These are phyloP conservation scores for Geranium incanum DNA, from an alignment of 441 rosid species.

Conservation along the genomic window DNA sequence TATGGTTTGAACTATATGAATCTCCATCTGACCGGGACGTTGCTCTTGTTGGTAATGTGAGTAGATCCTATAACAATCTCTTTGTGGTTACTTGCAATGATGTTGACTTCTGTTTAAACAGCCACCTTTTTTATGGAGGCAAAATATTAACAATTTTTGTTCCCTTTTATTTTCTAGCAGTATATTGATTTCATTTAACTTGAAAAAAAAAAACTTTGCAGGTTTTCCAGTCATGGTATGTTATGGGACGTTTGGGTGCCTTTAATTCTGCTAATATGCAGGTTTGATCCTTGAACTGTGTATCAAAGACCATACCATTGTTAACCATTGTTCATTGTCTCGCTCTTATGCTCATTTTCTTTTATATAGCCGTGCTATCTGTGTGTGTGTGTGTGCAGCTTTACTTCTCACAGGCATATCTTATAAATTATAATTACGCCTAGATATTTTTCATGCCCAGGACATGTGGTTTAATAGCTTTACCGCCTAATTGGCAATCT, in stretches of 20 bases:
- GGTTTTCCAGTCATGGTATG: conserved; percentile 90
- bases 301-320: not conserved
- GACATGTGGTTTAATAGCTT: not conserved
- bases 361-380: conserved; percentile 1
- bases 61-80: conserved; percentile 21
- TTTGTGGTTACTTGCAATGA: conserved; percentile 14
- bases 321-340: not conserved
- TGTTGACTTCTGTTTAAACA: conserved; percentile 5
- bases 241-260: conserved; percentile 90
- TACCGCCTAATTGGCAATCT: not conserved
- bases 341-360: conserved; percentile 5
- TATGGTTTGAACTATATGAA: conserved; percentile 85
- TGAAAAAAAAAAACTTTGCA: conserved; percentile 26
- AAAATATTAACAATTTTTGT: conserved; percentile 12
- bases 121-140: not conserved
- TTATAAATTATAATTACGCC: not conserved
- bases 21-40: conserved; percentile 77
- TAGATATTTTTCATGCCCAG: not conserved
- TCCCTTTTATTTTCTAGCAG: not conserved
- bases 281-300: conserved; percentile 34
- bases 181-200: not conserved
- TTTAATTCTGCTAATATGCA: conserved; percentile 88
- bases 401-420: not conserved
- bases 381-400: not conserved
- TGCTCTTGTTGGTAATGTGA: conserved; percentile 74